Conservation (phyloP, 352 stramenopile genomes). For the Blastocystis sp. region DNA sequence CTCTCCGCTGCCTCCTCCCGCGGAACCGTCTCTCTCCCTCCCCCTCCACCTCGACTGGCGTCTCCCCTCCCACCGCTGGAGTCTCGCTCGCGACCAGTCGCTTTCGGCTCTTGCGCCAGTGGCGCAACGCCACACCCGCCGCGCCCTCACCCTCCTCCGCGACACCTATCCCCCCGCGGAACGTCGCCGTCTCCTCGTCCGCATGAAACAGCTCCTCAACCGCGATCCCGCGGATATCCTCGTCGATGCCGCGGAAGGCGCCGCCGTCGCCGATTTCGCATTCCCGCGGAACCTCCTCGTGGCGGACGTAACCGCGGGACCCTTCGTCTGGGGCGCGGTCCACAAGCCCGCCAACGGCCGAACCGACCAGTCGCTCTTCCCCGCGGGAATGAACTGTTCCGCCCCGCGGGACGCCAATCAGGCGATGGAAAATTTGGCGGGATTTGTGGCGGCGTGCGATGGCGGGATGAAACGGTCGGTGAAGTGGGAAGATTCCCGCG, state of each 20-base stretch:
- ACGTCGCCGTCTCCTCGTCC: conserved; percentile 62
- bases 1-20: not conserved
- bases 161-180: conserved; percentile 10
- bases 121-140: too few relatives aligned
- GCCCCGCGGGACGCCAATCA: too few relatives aligned
- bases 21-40: not conserved
- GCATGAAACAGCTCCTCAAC: conserved; percentile 67
- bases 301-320: not conserved
- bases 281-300: conserved; percentile 13
- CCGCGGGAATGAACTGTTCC: not conserved
- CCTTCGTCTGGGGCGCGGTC: conserved; percentile 37
- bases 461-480: too few relatives aligned
- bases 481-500: too few relatives aligned
- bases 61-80: not conserved
- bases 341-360: not conserved
- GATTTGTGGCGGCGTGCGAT: too few relatives aligned
- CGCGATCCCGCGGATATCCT: conserved; percentile 60
- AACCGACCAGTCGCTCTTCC: not conserved
- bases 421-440: too few relatives aligned
- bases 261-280: conserved; percentile 12
- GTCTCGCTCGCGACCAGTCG: too few relatives aligned
- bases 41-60: conserved; percentile 5
- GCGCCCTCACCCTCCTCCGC: not conserved
- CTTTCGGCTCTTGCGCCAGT: too few relatives aligned
- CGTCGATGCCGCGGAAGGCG: conserved; percentile 9